Evolutionary conservation across 495 filamentous ascomycete genomes (phyloP), one percentile per base, ranked within the genome.

Genomic region (Thozetella sp.): DNA sequence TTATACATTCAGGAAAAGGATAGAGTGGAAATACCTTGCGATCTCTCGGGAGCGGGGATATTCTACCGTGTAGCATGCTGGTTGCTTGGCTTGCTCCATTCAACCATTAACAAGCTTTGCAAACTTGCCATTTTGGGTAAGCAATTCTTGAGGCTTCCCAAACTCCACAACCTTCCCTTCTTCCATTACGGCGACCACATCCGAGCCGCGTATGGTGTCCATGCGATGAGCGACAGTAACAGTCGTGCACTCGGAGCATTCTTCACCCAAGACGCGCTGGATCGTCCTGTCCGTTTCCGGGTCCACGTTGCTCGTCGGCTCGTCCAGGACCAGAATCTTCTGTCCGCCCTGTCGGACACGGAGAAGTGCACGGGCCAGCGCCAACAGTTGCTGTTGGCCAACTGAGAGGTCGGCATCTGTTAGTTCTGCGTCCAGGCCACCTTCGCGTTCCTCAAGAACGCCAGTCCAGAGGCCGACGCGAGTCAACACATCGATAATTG

Each of bases 301-400:
- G 43, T 75, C 72, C 25, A 75, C 57, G 34, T 56, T 67, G 62
- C 69, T 72, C 0, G 65, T 72, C 1, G 70, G 63, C 54, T 72
- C 70, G 51, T 72, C 70, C 43, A 72, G 25, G 13, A 72, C 51
- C 6, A 72, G 37, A 25, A 72, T 67, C 2, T 22, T 67, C 19
- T 65, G 50, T 0, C 53, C 56, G 0, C 78, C n/a, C 3, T 11
- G 4, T 19, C n/a, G 10, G n/a, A 20, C n/a, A 10, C 20, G 69
- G 27, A 90, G 72, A 13, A 89, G 69, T 1, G 84, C 87, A 2
- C 86, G 76, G 1, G 84, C 85, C 17, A 90, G 76, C 63, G 83
- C 83, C 59, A 90, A 79, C 22, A 90, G 72, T 67, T 90, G 88
- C 23, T 72, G 74, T 62, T 90, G 86, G 1, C 88, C 88, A 50